These are phyloP conservation scores for Vitis hybrid DNA, from an alignment of 177 flowering plant genomes.

Conservation along the genomic window DNA sequence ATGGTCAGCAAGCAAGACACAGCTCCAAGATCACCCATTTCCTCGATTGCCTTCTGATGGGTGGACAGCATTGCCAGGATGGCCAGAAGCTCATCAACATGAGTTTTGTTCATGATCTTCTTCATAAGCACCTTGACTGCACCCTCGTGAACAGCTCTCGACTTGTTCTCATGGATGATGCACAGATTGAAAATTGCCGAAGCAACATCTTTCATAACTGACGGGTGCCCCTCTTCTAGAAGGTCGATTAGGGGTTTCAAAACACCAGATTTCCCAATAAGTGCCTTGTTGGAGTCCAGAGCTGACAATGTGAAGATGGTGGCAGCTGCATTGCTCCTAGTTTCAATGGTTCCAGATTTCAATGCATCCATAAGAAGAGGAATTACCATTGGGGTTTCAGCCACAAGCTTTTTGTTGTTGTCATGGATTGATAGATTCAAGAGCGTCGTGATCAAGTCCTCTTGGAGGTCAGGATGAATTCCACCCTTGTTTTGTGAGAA, in stretches of 20 bases:
- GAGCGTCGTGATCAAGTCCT: conserved; percentile 78
- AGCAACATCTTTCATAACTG: conserved; percentile 81
- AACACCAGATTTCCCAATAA: conserved; percentile 74
- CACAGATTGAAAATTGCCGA: conserved; percentile 82
- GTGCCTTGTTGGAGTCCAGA: conserved; percentile 70
- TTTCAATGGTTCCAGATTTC: conserved; percentile 57
- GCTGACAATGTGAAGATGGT: conserved; percentile 85
- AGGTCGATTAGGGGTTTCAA: conserved; percentile 65
- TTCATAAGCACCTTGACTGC: conserved; percentile 56
- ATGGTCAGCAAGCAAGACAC: conserved; percentile 59
- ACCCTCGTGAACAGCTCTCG: conserved; percentile 65
- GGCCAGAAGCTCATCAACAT: conserved; percentile 68
- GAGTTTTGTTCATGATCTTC: conserved; percentile 42
- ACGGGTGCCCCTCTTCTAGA: conserved; percentile 66
- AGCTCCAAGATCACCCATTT: conserved; percentile 55
- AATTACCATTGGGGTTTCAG: conserved; percentile 63
- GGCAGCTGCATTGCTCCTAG: conserved; percentile 86
- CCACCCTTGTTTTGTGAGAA: conserved; percentile 30
- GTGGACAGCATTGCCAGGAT: conserved; percentile 73
- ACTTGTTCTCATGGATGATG: conserved; percentile 60
- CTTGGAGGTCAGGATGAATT: conserved; percentile 56
- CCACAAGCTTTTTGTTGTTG: conserved; percentile 74
- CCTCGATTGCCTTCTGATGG: conserved; percentile 60
- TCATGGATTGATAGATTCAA: conserved; percentile 83
- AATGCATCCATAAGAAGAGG: conserved; percentile 64